Evolutionary conservation across 306 rosid genomes (phyloP).

Genomic region (Coriaria nepalensis): DNA sequence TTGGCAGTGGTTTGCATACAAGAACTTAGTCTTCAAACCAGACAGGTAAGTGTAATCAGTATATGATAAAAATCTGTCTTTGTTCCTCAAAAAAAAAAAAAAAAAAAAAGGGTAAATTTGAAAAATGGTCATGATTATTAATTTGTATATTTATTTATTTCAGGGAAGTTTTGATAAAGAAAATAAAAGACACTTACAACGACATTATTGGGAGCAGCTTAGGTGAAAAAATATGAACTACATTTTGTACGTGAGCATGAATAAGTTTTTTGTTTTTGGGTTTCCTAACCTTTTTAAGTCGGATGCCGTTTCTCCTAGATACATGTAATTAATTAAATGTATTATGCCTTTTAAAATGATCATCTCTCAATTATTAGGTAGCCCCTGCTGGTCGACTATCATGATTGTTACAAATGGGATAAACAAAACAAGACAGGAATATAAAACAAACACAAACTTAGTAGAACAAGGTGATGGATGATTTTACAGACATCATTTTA

Average conservation of each 20-base stretch:
- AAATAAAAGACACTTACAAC: slow-evolving; percentile 42
- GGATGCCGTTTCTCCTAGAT: slow-evolving; percentile 24
- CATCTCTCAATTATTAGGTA: too few species aligned
- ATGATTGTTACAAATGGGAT: too few species aligned
- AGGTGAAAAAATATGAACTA: slow-evolving; percentile 7
- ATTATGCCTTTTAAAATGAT: too few species aligned
- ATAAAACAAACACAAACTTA: too few species aligned
- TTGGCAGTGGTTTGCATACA: slow-evolving; percentile 75
- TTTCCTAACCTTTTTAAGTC: slow-evolving; percentile 10
- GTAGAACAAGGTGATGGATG: too few species aligned
- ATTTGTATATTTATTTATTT: not conserved
- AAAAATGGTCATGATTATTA: not conserved
- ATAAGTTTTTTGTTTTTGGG: too few species aligned
- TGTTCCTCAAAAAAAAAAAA: not conserved
- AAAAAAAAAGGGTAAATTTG: too few species aligned
- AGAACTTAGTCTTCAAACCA: slow-evolving; percentile 63
- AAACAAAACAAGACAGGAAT: too few species aligned
- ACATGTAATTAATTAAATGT: slow-evolving; percentile 17
- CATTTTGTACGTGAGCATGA: too few species aligned
- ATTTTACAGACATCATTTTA: too few species aligned
- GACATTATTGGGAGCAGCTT: slow-evolving; percentile 70
- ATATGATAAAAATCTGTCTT: too few species aligned
- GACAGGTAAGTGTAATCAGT: slow-evolving; percentile 35
- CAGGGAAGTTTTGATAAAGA: slow-evolving; percentile 58
- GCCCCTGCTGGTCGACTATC: too few species aligned